A percentile compares a stretch with the other conserved stretches of the same genome.
Evolutionary conservation across 2,329 filamentous ascomycete genomes (phyloP).

Genomic region (Bimuria novae-zelandiae): DNA sequence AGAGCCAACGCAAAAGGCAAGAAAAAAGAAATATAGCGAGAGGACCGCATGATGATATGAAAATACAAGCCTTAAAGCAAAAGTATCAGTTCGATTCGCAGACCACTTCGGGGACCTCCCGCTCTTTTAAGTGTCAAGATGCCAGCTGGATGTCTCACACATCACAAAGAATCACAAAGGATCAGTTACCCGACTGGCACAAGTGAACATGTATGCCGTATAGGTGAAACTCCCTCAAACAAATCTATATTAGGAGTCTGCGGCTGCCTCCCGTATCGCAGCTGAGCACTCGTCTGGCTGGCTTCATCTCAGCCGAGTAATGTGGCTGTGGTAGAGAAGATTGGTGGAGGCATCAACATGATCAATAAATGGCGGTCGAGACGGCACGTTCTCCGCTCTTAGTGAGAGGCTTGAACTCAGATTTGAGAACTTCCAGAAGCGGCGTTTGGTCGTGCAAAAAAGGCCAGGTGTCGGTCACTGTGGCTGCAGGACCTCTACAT

Average conservation of each 20-base stretch:
- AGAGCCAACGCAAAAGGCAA: conserved; percentile 1
- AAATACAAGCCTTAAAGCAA: background rate
- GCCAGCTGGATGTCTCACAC: conserved; percentile 1
- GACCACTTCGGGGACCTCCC: background rate
- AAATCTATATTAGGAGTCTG: background rate
- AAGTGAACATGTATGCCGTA: conserved; percentile 4
- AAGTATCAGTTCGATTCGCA: background rate
- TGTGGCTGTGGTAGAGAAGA: background rate
- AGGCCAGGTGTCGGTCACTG: conserved; percentile 5
- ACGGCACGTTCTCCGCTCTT: conserved; percentile 2
- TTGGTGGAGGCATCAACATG: background rate
- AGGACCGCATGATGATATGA: conserved; percentile 3
- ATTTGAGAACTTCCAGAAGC: background rate
- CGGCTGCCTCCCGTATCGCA: background rate
- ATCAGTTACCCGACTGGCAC: background rate
- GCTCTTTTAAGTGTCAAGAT: background rate
- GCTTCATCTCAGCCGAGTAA: background rate
- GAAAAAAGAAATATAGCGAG: background rate
- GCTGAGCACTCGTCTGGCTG: background rate
- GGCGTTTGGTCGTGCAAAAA: background rate
- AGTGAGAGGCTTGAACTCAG: background rate
- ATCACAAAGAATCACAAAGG: background rate
- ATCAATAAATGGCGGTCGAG: background rate
- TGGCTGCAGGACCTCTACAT: background rate
- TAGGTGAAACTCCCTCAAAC: background rate